Evolutionary conservation across 768 basidiomycete species (phyloP).

Genomic region (Amyloporia xantha): DNA sequence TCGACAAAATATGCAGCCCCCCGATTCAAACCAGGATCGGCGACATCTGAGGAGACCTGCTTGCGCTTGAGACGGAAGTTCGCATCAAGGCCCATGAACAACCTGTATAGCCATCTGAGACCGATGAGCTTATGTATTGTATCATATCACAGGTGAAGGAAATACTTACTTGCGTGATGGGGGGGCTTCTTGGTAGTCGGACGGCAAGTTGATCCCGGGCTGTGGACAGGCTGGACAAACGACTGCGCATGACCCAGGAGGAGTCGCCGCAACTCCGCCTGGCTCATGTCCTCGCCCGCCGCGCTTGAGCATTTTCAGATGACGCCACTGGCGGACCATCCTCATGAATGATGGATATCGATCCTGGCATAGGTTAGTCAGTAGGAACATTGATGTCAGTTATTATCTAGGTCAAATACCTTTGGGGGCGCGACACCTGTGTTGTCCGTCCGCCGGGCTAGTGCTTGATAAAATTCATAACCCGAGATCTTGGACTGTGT

Average conservation of each 20-base stretch:
- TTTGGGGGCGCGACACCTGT: slow-evolving; percentile 13
- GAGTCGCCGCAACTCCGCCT: slow-evolving; percentile 7
- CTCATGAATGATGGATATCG: slow-evolving; percentile 11
- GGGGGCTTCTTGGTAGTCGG: slow-evolving; percentile 10
- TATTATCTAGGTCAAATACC: slow-evolving; percentile 10
- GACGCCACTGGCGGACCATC: slow-evolving; percentile 14
- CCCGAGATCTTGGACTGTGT: slow-evolving; percentile 27
- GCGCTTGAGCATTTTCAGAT: slow-evolving; percentile 17
- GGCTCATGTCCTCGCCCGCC: slow-evolving; percentile 17
- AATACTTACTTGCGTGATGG: slow-evolving; percentile 9
- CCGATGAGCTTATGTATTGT: not conserved
- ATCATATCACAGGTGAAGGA: not conserved
- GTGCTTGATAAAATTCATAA: slow-evolving; percentile 26
- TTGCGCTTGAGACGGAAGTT: slow-evolving; percentile 24
- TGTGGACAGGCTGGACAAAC: slow-evolving; percentile 22
- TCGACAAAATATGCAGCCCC: slow-evolving; percentile 25
- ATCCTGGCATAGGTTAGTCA: slow-evolving; percentile 13
- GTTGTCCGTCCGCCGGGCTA: slow-evolving; percentile 26
- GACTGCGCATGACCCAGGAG: slow-evolving; percentile 12
- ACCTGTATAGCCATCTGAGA: slow-evolving; percentile 20
- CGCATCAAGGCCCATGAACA: slow-evolving; percentile 23
- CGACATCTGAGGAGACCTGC: slow-evolving; percentile 6
- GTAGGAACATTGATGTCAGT: not conserved
- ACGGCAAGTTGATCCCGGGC: slow-evolving; percentile 15
- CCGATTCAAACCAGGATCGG: slow-evolving; percentile 18